Conservation (phyloP, 208 protist species). For the Acanthamoeba castellanii region DNA sequence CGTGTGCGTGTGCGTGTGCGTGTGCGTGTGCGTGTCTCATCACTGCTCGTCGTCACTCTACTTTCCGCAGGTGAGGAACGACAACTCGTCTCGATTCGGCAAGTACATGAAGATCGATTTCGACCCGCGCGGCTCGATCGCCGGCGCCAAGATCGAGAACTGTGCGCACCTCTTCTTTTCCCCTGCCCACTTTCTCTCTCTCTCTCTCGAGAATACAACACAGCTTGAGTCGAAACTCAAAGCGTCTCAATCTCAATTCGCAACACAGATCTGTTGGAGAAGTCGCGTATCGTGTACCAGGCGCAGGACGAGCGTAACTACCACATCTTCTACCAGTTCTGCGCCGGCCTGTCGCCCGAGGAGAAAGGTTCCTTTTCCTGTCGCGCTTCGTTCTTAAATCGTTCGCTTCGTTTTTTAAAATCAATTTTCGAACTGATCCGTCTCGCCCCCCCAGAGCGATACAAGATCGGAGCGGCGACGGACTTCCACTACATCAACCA, state of each 20-base stretch:
- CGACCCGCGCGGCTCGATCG: slow-evolving; percentile 59
- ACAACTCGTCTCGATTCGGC: slow-evolving; percentile 76
- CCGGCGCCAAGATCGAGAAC: slow-evolving; percentile 75
- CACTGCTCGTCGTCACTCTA: neutral
- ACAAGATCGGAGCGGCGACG: slow-evolving; percentile 73
- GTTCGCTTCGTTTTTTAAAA: neutral
- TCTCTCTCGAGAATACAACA: neutral
- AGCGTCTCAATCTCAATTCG: neutral
- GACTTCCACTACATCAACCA: slow-evolving; percentile 91
- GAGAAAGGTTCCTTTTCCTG: slow-evolving; percentile 50
- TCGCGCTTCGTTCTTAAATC: neutral
- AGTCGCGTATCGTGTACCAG: slow-evolving; percentile 83
- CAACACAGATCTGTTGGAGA: slow-evolving; percentile 50
- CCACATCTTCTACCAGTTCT: slow-evolving; percentile 96
- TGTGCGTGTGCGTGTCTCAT: neutral
- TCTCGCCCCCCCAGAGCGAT: neutral
- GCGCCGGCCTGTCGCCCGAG: slow-evolving; percentile 37
- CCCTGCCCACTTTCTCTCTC: neutral
- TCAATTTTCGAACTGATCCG: neutral
- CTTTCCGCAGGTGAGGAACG: slow-evolving; percentile 69
- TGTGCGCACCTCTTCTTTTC: neutral
- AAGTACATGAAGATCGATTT: slow-evolving; percentile 78
- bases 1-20: neutral
- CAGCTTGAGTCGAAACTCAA: neutral
- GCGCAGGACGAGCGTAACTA: slow-evolving; percentile 95